Conservation (phyloP, 2,329 filamentous ascomycete species). For the Colletotrichum brevisporum region DNA sequence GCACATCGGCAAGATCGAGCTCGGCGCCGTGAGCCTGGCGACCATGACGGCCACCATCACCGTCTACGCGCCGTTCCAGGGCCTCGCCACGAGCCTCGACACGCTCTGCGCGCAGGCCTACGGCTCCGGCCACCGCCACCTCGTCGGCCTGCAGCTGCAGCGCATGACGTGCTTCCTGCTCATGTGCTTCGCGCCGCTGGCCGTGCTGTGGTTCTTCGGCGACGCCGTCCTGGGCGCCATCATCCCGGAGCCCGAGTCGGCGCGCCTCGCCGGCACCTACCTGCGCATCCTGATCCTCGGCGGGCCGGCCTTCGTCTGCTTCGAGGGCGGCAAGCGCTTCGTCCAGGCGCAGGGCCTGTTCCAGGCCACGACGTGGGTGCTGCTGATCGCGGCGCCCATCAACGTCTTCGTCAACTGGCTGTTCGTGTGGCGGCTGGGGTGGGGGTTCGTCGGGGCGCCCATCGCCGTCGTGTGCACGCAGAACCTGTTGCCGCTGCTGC, state of each 20-base stretch:
- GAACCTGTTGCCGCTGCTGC: slow-evolving; percentile 80
- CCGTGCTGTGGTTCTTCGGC: slow-evolving; percentile 78
- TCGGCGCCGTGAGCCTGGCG: slow-evolving; percentile 61
- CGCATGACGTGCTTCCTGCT: slow-evolving; percentile 86
- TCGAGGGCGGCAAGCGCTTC: slow-evolving; percentile 85
- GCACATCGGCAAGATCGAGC: slow-evolving; percentile 76
- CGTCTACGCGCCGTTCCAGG: slow-evolving; percentile 83
- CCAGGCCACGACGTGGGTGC: slow-evolving; percentile 81
- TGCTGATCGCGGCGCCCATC: slow-evolving; percentile 81
- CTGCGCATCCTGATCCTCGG: slow-evolving; percentile 80
- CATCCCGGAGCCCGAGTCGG: slow-evolving; percentile 69
- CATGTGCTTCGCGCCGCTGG: slow-evolving; percentile 79
- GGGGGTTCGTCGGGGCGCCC: slow-evolving; percentile 85
- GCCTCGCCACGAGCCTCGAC: slow-evolving; percentile 91
- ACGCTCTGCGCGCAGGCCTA: slow-evolving; percentile 96
- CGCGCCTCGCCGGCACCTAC: slow-evolving; percentile 79
- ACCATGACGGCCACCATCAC: slow-evolving; percentile 87
- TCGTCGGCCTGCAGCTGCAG: slow-evolving; percentile 85
- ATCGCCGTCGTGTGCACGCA: slow-evolving; percentile 85
- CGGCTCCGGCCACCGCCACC: slow-evolving; percentile 88
- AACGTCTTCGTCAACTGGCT: slow-evolving; percentile 85
- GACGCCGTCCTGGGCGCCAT: slow-evolving; percentile 71
- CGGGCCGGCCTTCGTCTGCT: slow-evolving; percentile 81
- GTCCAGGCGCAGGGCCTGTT: slow-evolving; percentile 88
- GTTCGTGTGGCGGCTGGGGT: slow-evolving; percentile 79